Conservation (phyloP, 1,284 basidiomycete species). For the Cerrena zonata region DNA sequence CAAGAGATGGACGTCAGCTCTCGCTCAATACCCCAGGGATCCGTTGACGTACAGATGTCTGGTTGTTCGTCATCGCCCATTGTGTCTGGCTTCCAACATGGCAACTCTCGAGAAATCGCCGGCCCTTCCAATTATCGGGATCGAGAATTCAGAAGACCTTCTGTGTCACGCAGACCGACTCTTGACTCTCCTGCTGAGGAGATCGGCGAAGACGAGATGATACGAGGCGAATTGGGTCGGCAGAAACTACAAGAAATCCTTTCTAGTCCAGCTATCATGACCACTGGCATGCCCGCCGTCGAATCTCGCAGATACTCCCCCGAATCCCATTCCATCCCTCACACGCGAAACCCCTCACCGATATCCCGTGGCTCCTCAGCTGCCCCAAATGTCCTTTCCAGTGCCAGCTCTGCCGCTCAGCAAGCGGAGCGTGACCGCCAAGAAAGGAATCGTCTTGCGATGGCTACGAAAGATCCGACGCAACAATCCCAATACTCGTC, state of each 20-base stretch:
- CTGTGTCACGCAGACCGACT: not conserved
- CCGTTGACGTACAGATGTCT: constrained; percentile 27
- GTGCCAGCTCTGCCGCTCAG: constrained; percentile 21
- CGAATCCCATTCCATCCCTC: constrained; percentile 6
- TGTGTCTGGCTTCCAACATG: constrained; percentile 15
- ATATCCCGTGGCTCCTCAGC: constrained; percentile 11
- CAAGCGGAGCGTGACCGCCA: constrained; percentile 19
- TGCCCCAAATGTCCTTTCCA: constrained; percentile 11
- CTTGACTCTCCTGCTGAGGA: not conserved
- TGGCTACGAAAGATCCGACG: not conserved
- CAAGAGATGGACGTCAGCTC: constrained; percentile 20
- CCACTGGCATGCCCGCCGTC: constrained; percentile 5
- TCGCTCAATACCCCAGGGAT: constrained; percentile 29
- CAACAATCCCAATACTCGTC: no score
- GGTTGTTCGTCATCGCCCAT: constrained; percentile 28
- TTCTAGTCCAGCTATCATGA: not conserved
- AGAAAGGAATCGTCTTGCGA: constrained; percentile 4
- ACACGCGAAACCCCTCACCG: constrained; percentile 14
- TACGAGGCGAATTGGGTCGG: not conserved
- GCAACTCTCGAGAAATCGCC: not conserved
- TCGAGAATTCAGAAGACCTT: not conserved
- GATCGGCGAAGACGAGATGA: not conserved
- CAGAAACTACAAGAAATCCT: not conserved
- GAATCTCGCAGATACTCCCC: constrained; percentile 1
- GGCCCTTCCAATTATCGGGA: not conserved